Conservation (phyloP, 768 basidiomycete species). For the Daedaleopsis nitida region DNA sequence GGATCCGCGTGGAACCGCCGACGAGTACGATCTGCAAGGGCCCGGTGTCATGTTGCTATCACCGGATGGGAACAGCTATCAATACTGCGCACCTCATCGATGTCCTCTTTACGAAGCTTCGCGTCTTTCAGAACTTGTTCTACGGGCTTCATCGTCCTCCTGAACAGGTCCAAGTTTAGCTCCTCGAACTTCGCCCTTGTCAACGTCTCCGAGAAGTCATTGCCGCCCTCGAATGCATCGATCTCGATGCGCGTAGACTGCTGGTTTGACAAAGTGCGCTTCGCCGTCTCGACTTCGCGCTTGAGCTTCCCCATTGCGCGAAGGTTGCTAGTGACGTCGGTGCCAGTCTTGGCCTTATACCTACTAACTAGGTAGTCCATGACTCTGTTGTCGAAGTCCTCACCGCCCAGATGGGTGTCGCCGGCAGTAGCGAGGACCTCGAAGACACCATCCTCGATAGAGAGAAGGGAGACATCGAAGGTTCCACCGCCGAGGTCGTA, state of each 20-base stretch:
- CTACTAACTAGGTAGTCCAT: slow-evolving; percentile 65
- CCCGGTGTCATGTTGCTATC: not conserved
- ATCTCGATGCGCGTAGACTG: slow-evolving; percentile 85
- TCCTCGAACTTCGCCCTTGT: slow-evolving; percentile 98
- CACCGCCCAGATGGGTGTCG: slow-evolving; percentile 54
- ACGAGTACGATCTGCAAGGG: slow-evolving; percentile 71
- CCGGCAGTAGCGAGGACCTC: slow-evolving; percentile 60
- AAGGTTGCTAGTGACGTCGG: slow-evolving; percentile 56
- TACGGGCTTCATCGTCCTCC: slow-evolving; percentile 97
- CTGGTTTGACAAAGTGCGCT: slow-evolving; percentile 76
- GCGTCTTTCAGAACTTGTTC: slow-evolving; percentile 97
- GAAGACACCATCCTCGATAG: slow-evolving; percentile 61
- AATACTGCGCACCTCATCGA: slow-evolving; percentile 64
- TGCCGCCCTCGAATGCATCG: slow-evolving; percentile 90
- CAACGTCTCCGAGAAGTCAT: slow-evolving; percentile 92
- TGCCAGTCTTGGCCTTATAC: slow-evolving; percentile 67
- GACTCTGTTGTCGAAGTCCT: slow-evolving; percentile 62
- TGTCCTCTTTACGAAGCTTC: slow-evolving; percentile 91
- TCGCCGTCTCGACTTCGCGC: slow-evolving; percentile 70
- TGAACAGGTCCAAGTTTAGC: slow-evolving; percentile 94
- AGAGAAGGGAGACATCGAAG: slow-evolving; percentile 59
- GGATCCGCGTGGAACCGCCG: slow-evolving; percentile 96
- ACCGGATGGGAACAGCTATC: not conserved
- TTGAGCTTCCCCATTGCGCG: slow-evolving; percentile 68
- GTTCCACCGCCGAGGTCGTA: slow-evolving; percentile 61